These are phyloP conservation scores for Mycena albidolilacea DNA, from an alignment of 768 basidiomycete genomes.

Conservation along the genomic window DNA sequence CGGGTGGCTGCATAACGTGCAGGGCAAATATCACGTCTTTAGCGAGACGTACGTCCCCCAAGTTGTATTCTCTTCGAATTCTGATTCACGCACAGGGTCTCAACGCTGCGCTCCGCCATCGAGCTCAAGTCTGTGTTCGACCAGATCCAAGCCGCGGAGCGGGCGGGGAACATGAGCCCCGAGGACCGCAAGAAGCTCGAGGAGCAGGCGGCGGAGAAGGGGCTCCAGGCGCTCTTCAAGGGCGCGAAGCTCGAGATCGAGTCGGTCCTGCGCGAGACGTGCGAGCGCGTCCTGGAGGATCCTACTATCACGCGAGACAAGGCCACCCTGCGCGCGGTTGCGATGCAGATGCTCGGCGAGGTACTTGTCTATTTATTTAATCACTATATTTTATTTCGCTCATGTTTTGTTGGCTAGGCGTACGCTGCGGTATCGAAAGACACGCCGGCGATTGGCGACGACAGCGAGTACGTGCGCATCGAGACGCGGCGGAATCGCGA, in stretches of 20 bases:
- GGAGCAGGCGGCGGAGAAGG: slow-evolving; percentile 95
- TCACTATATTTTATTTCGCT: neutral
- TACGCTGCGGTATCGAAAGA: slow-evolving; percentile 40
- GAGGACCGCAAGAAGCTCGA: slow-evolving; percentile 89
- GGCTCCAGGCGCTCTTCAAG: slow-evolving; percentile 93
- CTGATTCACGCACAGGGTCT: slow-evolving; percentile 67
- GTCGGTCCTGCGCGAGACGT: slow-evolving; percentile 89
- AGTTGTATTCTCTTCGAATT: neutral
- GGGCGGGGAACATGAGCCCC: slow-evolving; percentile 81
- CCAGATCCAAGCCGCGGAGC: slow-evolving; percentile 92
- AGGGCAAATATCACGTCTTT: slow-evolving; percentile 93
- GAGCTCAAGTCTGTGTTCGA: slow-evolving; percentile 93
- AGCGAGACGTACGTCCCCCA: slow-evolving; percentile 84
- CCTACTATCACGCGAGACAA: slow-evolving; percentile 68
- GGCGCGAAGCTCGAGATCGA: slow-evolving; percentile 94
- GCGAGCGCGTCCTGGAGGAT: slow-evolving; percentile 83
- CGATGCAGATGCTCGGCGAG: slow-evolving; percentile 88
- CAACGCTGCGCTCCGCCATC: slow-evolving; percentile 87
- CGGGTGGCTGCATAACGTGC: slow-evolving; percentile 94
- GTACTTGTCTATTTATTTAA: neutral
- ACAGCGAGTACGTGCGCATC: slow-evolving; percentile 86
- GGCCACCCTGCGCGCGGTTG: slow-evolving; percentile 81
- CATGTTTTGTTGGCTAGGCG: slow-evolving; percentile 33
- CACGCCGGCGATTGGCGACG: slow-evolving; percentile 55
- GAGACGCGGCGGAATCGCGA: slow-evolving; percentile 79